These are phyloP conservation scores for Phytophthora pinifolia DNA, from an alignment of 352 stramenopile species.

Conservation along the genomic window DNA sequence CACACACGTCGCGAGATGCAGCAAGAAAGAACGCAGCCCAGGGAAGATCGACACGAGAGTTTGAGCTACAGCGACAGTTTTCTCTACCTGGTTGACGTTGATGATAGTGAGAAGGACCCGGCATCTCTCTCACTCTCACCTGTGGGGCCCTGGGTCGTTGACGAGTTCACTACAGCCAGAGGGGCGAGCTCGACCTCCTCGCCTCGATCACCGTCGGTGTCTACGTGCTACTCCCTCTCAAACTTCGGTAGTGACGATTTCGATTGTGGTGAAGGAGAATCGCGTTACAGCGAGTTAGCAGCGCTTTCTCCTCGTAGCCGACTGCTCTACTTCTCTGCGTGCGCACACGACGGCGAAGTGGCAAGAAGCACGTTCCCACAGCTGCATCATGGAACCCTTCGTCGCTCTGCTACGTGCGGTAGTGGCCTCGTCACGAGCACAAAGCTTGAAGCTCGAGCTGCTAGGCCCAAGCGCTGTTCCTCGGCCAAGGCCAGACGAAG, in stretches of 20 bases:
- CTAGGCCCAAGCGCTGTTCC: slow-evolving; percentile 23
- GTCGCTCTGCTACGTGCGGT: slow-evolving; percentile 19
- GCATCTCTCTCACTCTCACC: slow-evolving; percentile 35
- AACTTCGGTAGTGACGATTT: slow-evolving; percentile 26
- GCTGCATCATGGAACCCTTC: slow-evolving; percentile 4
- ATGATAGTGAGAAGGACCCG: slow-evolving; percentile 11
- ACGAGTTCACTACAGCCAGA: slow-evolving; percentile 17
- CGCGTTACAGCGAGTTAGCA: slow-evolving; percentile 15
- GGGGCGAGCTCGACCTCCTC: neutral
- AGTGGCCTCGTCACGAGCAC: slow-evolving; percentile 6
- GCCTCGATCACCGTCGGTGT: slow-evolving; percentile 24
- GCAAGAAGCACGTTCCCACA: neutral
- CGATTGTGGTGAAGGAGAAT: slow-evolving; percentile 25
- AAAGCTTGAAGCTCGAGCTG: slow-evolving; percentile 8
- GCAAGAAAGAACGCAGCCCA: neutral
- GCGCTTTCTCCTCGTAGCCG: slow-evolving; percentile 59
- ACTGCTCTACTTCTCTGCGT: slow-evolving; percentile 64
- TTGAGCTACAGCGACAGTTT: slow-evolving; percentile 17
- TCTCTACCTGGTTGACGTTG: slow-evolving; percentile 30
- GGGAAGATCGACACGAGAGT: neutral
- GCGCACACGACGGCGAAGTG: slow-evolving; percentile 21
- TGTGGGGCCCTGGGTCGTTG: slow-evolving; percentile 49
- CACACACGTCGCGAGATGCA: slow-evolving; percentile 1
- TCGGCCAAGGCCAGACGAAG: slow-evolving; percentile 23
- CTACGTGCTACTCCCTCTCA: slow-evolving; percentile 25